phyloP scores from a whole-genome alignment of 768 basidiomycete genomes.

The Tulasnella sp. region DNA sequence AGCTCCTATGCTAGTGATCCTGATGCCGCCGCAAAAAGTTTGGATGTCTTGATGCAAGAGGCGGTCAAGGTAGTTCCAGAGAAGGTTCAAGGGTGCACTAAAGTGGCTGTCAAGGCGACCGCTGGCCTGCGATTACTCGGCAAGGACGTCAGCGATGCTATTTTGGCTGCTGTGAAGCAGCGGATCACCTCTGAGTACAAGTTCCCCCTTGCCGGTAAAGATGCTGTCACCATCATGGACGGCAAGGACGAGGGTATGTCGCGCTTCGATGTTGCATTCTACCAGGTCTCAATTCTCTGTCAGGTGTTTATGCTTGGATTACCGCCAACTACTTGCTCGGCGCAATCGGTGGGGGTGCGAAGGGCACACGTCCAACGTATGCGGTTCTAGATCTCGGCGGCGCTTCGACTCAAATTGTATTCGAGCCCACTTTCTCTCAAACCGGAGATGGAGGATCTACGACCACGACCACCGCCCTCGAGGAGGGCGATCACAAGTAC shows the following conservation, averaged over 20 bases:
- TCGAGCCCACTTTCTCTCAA: conserved; percentile 56
- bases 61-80: conserved; percentile 68
- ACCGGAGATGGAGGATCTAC: conserved; percentile 20
- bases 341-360: conserved; percentile 48
- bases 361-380: conserved; percentile 42
- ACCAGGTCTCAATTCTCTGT: not conserved
- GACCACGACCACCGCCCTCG: conserved; percentile 34
- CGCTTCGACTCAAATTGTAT: conserved; percentile 95
- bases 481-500: conserved; percentile 87
- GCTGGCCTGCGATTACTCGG: conserved; percentile 74
- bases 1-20: conserved; percentile 50
- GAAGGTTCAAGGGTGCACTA: conserved; percentile 55
- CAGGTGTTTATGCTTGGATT: conserved; percentile 89
- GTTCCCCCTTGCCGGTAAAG: conserved; percentile 49
- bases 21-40: conserved; percentile 56
- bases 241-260: conserved; percentile 73
- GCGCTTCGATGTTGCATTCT: not conserved
- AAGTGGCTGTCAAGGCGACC: conserved; percentile 84
- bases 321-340: conserved; percentile 87
- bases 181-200: conserved; percentile 49
- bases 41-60: conserved; percentile 69
- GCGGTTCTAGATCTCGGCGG: conserved; percentile 96
- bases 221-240: conserved; percentile 82
- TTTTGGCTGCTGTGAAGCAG: conserved; percentile 58
- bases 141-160: conserved; percentile 46